Percentiles rank a stretch among this genome's conserved stretches.
Evolutionary conservation across 257 asterid genomes (phyloP).

Genomic region (Petrea volubilis): DNA sequence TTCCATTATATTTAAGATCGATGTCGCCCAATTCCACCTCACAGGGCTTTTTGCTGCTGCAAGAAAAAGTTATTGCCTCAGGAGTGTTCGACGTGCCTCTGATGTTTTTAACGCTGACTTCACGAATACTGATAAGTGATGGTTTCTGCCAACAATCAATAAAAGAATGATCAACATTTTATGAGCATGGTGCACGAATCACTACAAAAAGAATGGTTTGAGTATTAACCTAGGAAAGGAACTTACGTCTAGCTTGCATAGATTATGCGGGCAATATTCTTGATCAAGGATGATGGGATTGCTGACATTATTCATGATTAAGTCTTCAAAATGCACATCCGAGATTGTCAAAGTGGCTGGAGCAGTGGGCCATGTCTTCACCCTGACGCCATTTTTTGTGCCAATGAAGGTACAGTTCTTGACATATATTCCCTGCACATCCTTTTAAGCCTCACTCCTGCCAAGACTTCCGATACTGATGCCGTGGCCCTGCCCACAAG

Average conservation of each 20-base stretch:
- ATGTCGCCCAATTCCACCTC: slow-evolving; percentile 41
- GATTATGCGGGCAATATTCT: slow-evolving; percentile 44
- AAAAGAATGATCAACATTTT: background rate
- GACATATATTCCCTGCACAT: slow-evolving; percentile 28
- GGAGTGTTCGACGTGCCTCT: slow-evolving; percentile 41
- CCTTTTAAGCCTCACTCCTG: slow-evolving; percentile 21
- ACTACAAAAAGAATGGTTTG: background rate
- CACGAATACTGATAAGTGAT: slow-evolving; percentile 27
- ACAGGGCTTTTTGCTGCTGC: slow-evolving; percentile 53
- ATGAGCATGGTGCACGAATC: background rate
- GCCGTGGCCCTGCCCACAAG: slow-evolving; percentile 53
- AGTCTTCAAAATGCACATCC: slow-evolving; percentile 30
- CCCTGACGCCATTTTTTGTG: slow-evolving; percentile 38
- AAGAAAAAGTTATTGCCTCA: slow-evolving; percentile 28
- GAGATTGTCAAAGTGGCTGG: slow-evolving; percentile 29
- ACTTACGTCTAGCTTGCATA: slow-evolving; percentile 32
- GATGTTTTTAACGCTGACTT: slow-evolving; percentile 23
- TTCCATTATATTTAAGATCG: slow-evolving; percentile 40
- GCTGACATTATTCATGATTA: slow-evolving; percentile 31
- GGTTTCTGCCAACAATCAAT: slow-evolving; percentile 16
- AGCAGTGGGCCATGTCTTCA: slow-evolving; percentile 54
- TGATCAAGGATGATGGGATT: slow-evolving; percentile 46
- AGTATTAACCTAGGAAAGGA: too few relatives aligned
- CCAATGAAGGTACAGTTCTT: slow-evolving; percentile 34
- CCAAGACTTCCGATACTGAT: slow-evolving; percentile 53